Percentiles rank a stretch among this genome's conserved stretches.
Conservation (phyloP, 192 early-diverging fungal species). For the Mortierella alpina region DNA sequence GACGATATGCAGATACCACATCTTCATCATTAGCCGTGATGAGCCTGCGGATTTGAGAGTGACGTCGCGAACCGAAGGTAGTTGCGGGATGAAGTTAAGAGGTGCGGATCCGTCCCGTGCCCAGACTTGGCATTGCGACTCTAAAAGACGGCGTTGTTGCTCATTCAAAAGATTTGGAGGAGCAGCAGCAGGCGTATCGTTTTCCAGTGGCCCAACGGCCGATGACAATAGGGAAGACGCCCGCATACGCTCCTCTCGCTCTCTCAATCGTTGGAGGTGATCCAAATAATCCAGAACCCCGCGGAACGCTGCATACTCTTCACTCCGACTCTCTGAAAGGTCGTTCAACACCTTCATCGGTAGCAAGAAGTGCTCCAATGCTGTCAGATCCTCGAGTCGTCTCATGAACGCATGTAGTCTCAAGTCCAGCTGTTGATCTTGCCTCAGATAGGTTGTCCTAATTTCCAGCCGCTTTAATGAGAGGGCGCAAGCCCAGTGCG, state of each 20-base stretch:
- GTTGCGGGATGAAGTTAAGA: constrained; percentile 13
- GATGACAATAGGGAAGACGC: neutral
- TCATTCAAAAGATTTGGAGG: neutral
- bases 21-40: neutral
- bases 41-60: constrained; percentile 1
- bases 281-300: constrained; percentile 20
- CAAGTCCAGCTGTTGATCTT: constrained; percentile 21
- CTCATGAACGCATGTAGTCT: constrained; percentile 18
- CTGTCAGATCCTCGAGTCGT: constrained; percentile 17
- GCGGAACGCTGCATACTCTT: constrained; percentile 8
- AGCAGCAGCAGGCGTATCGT: neutral
- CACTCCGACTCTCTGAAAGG: constrained; percentile 18
- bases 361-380: constrained; percentile 12
- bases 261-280: neutral
- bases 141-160: neutral
- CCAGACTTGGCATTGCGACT: constrained; percentile 1
- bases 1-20: constrained; percentile 28
- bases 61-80: constrained; percentile 24
- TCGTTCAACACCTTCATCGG: constrained; percentile 27
- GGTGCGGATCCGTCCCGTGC: neutral
- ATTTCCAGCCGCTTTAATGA: constrained; percentile 16
- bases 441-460: neutral
- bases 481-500: constrained; percentile 9
- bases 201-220: neutral
- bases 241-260: neutral